phyloP scores from a whole-genome alignment of 2,329 filamentous ascomycete genomes.

The Aspergillus sp. region DNA sequence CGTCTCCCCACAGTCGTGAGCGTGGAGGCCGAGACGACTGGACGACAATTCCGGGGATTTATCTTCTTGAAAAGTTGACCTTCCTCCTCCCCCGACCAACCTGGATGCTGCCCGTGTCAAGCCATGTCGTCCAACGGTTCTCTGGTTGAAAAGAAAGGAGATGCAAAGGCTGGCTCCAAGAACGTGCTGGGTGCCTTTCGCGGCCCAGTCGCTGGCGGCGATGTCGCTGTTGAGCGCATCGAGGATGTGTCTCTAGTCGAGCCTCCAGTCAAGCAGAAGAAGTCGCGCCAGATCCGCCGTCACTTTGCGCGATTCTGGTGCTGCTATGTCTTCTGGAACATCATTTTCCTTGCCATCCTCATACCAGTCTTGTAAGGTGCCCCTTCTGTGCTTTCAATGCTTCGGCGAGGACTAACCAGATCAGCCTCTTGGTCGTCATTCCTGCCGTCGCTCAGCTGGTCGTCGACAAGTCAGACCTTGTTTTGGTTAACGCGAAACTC shows the following conservation, averaged over 20 bases:
- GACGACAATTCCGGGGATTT: background rate
- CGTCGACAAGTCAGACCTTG: constrained; percentile 37
- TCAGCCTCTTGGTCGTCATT: constrained; percentile 40
- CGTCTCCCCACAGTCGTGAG: constrained; percentile 2
- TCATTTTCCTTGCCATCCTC: constrained; percentile 42
- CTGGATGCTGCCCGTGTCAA: background rate
- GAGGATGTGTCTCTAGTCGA: constrained; percentile 29
- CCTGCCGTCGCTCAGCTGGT: constrained; percentile 44
- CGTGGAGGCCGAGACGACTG: background rate
- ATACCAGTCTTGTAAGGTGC: constrained; percentile 40
- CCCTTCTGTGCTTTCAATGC: background rate
- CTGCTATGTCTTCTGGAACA: constrained; percentile 33
- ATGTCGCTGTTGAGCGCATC: constrained; percentile 25
- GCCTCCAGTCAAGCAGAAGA: constrained; percentile 19
- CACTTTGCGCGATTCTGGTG: constrained; percentile 43
- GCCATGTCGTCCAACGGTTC: constrained; percentile 6
- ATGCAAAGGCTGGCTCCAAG: constrained; percentile 27
- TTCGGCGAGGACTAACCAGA: constrained; percentile 2
- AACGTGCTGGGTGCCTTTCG: constrained; percentile 32
- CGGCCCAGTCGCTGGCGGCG: constrained; percentile 27
- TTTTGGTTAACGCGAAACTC: constrained; percentile 36
- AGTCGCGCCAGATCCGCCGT: constrained; percentile 27
- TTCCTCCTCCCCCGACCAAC: background rate
- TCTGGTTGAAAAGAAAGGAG: constrained; percentile 30
- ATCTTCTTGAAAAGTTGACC: background rate